Evolutionary conservation across 2,329 filamentous ascomycete species (phyloP).

Genomic region (Penicillium sp.): DNA sequence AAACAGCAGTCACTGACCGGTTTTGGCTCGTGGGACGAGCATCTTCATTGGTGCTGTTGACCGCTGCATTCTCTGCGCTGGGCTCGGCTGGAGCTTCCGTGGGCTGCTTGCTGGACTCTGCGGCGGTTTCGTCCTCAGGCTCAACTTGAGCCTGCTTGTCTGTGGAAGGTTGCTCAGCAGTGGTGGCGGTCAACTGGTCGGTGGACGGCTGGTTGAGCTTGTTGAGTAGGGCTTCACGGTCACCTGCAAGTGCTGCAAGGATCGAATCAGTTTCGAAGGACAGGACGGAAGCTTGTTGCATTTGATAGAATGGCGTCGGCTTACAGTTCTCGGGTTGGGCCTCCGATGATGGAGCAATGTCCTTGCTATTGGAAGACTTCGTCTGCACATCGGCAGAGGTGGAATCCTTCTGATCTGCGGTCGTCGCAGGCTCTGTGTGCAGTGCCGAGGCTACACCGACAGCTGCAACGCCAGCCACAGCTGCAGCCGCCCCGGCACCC

Average conservation of each 20-base stretch:
- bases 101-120: slow-evolving; percentile 13
- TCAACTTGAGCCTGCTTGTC: slow-evolving; percentile 33
- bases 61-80: slow-evolving; percentile 10
- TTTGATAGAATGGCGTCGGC: slow-evolving; percentile 16
- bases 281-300: slow-evolving; percentile 25
- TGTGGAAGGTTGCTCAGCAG: slow-evolving; percentile 94
- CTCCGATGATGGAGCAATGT: slow-evolving; percentile 16
- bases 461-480: slow-evolving; percentile 26
- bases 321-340: slow-evolving; percentile 24
- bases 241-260: slow-evolving; percentile 32
- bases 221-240: slow-evolving; percentile 34
- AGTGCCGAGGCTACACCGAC: slow-evolving; percentile 22
- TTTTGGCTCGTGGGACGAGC: slow-evolving; percentile 36
- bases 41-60: slow-evolving; percentile 24
- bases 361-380: slow-evolving; percentile 13
- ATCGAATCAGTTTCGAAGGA: slow-evolving; percentile 34
- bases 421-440: slow-evolving; percentile 13
- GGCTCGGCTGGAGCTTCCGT: slow-evolving; percentile 13
- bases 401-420: not conserved
- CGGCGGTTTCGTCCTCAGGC: slow-evolving; percentile 8
- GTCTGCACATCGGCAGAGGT: slow-evolving; percentile 1
- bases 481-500: slow-evolving; percentile 27
- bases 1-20: slow-evolving; percentile 41
- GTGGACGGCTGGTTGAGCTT: slow-evolving; percentile 33
- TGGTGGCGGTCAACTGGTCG: slow-evolving; percentile 44